Percentiles rank a stretch among this genome's conserved stretches.
phyloP scores from a whole-genome alignment of 2,329 filamentous ascomycete genomes.

The Ascochyta rabiei region DNA sequence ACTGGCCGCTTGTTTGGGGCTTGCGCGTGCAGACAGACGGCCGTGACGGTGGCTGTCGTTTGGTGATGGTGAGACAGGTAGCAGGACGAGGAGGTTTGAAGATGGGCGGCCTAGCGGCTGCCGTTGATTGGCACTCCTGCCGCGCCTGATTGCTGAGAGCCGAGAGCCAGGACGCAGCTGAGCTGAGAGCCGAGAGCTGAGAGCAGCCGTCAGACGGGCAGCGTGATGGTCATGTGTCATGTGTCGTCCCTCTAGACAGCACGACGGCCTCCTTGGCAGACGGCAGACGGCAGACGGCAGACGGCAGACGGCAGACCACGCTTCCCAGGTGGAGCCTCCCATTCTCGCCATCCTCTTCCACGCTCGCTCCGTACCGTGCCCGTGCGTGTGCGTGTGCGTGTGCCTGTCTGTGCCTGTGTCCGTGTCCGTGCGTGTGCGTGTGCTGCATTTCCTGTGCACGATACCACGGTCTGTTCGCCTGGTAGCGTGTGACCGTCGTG shows the following conservation, averaged over 20 bases:
- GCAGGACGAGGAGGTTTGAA: slow-evolving; percentile 8
- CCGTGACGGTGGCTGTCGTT: slow-evolving; percentile 2
- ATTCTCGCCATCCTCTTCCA: neutral
- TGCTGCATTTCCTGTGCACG: slow-evolving; percentile 7
- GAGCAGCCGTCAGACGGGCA: neutral
- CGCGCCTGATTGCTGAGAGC: slow-evolving; percentile 2
- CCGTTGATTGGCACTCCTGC: slow-evolving; percentile 3
- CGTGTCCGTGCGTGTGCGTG: neutral
- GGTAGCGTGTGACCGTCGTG: neutral
- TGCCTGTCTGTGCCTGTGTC: neutral
- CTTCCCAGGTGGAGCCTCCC: slow-evolving; percentile 14
- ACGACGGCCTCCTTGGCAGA: slow-evolving; percentile 7
- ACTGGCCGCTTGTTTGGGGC: slow-evolving; percentile 11
- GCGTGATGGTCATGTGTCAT: no score
- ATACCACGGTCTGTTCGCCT: slow-evolving; percentile 2
- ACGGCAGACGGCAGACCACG: no score
- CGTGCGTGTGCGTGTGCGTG: neutral
- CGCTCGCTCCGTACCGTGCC: slow-evolving; percentile 7
- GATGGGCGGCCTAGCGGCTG: slow-evolving; percentile 4
- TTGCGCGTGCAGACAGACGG: neutral
- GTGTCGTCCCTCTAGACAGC: neutral
- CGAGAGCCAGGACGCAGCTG: no score
- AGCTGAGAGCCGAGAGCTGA: neutral
- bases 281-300: no score
- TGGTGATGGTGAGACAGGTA: slow-evolving; percentile 14